Base-by-base conservation (phyloP, 257 asterid species). In the Solanum lignicaule region DNA sequence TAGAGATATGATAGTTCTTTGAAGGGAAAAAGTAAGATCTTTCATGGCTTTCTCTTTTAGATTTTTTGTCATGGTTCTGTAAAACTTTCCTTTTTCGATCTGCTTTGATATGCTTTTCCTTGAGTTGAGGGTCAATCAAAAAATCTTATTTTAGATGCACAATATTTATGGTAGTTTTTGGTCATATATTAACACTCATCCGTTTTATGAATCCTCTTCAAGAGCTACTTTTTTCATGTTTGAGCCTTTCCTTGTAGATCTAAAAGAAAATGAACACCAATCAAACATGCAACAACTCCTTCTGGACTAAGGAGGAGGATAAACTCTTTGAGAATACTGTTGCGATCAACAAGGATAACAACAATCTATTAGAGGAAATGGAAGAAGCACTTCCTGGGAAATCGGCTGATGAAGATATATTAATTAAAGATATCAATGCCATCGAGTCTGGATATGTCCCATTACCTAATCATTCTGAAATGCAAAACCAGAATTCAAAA, bases 271-370 rank as follows among this genome's bases (percentile, higher is more conserved):
- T 92, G 93, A 86, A 89, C 83, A 73, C 88, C 48, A 71, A 90
- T 48, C 58, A 72, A 88, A 81, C 90, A 86, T 86, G 90, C 89
- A 74, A 31, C 38, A 36, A 71, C 84, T 73, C 91, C 35, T n/a
- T 69, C 11, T 92, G 94, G 96, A 89, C 90, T 4, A 66, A 65
- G 88, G 93, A 92, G 86, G 92, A 91, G 90, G 85, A 92, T 84
- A 90, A 91, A 90, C 91, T 92, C 66, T 93, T 90, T 55, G 95
- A 91, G 88, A 89, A 86, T 87, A 92, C 90, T 31, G 73, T 93
- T 25, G 91, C 90, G 10, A 13, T 83, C 62, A 66, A 87, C 88
- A 71, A 69, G 32, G 88, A 90, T 38, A 52, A 16, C 62, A 68
- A 66, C 23, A 65, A 87, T 88, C 86, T 32, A 23, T 90, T 91